Evolutionary conservation across 2,329 filamentous ascomycete species (phyloP).

Genomic region (Diplodia corticola): DNA sequence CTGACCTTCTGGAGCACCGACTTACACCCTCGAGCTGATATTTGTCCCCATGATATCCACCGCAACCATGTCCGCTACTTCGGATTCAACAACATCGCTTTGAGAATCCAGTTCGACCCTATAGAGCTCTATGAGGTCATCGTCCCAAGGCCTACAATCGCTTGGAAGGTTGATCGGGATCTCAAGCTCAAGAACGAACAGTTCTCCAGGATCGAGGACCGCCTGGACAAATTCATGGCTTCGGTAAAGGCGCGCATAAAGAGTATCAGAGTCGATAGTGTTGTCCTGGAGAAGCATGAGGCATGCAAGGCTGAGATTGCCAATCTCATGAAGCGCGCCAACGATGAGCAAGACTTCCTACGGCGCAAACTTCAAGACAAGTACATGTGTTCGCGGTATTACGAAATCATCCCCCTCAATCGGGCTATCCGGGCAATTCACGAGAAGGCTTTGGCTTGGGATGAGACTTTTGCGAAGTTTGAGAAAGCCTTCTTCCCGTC

Average conservation of each 20-base stretch:
- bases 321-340: conserved; percentile 70
- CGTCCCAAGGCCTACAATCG: conserved; percentile 84
- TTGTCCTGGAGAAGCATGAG: conserved; percentile 82
- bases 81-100: conserved; percentile 78
- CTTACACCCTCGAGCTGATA: conserved; percentile 69
- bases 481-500: conserved; percentile 90
- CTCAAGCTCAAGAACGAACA: conserved; percentile 90
- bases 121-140: conserved; percentile 93
- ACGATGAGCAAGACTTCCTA: conserved; percentile 77
- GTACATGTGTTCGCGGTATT: conserved; percentile 93
- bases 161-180: conserved; percentile 97
- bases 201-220: conserved; percentile 76
- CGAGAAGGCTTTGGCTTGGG: conserved; percentile 92
- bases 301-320: conserved; percentile 82
- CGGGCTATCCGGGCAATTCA: conserved; percentile 85
- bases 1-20: conserved; percentile 93
- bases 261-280: conserved; percentile 87
- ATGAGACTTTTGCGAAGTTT: conserved; percentile 84
- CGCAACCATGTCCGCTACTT: conserved; percentile 92
- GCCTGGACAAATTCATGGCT: conserved; percentile 81
- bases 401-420: conserved; percentile 94
- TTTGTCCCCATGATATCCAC: conserved; percentile 90
- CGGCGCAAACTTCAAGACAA: conserved; percentile 79
- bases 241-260: conserved; percentile 83
- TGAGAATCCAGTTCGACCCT: conserved; percentile 88